Base-by-base conservation (phyloP, 345 rosid genomes). In the Euphorbia peplus region DNA sequence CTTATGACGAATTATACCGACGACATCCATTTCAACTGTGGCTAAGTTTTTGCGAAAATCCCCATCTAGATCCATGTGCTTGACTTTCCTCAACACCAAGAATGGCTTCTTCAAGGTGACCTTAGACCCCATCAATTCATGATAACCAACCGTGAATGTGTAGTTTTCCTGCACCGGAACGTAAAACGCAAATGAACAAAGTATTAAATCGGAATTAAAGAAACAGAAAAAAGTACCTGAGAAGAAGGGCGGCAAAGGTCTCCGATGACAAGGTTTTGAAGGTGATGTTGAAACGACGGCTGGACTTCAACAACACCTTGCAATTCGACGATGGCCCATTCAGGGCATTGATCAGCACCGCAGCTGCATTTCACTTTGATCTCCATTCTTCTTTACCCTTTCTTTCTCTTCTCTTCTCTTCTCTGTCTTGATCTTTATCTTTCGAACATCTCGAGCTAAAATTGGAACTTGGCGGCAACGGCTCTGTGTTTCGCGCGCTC, bases 291-390 rank as follows among this genome's bases (percentile, higher is more conserved):
- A 65, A 85, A 87, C 4, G 85, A 77, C 22, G 93, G 81, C 55
- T 91, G 92, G 13, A 71, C 81, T 74, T 95, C 95, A 18, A 91
- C 80, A 9, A 75, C 83, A 41, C 97, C 98, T 87, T 91, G 99
- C 48, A 95, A 48, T 69, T 95, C 99, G 5, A 95, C 42, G n/a
- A 95, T 80, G 37, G 85, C 88, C 97, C 99, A 95, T 55, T 91
- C 95, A n/a, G 78, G 88, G 63, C 99, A 95, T 19, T 75, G 76
- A 11, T 82, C 92, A 26, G 73, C 88, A 32, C 89, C 88, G 46
- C 97, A 91, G 22, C 82, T 75, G 61, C 98, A 93, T 81, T 87
- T 90, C 63, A 95, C 84, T 72, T 81, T 76, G 42, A 91, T 91
- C 88, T 95, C 89, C 97, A 95, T 91, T 70, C 63, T 68, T 48